These are phyloP conservation scores for Sporothrix brasiliensis DNA, from an alignment of 2,329 filamentous ascomycete genomes.

Conservation along the genomic window DNA sequence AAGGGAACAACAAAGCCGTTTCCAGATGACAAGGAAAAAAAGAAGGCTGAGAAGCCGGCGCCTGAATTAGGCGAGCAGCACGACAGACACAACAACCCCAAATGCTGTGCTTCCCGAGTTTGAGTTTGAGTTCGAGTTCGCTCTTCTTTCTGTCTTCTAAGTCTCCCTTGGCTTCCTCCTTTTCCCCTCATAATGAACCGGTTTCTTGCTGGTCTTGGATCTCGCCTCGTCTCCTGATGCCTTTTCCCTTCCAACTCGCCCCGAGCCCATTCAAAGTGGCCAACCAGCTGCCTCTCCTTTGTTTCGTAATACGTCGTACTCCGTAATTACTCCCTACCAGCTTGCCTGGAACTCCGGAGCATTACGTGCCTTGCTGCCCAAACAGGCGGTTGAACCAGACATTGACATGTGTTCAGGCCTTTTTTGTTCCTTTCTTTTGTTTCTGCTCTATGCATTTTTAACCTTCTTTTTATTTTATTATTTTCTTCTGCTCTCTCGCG, in stretches of 20 bases:
- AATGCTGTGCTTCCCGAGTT: background rate
- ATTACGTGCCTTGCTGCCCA: constrained; percentile 28
- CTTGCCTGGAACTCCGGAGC: background rate
- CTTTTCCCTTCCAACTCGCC: constrained; percentile 10
- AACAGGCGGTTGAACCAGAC: constrained; percentile 30
- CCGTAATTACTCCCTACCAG: background rate
- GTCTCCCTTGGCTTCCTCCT: background rate
- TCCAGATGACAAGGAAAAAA: constrained; percentile 9
- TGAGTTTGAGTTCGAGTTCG: constrained; percentile 2
- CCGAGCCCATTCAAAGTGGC: background rate
- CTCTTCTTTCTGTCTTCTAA: background rate
- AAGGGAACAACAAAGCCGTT: background rate
- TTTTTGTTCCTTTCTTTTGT: background rate
- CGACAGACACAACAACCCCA: constrained; percentile 12
- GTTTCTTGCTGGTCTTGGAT: constrained; percentile 10
- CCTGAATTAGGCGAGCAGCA: constrained; percentile 23
- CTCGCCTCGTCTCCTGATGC: constrained; percentile 17
- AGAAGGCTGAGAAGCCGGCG: constrained; percentile 26
- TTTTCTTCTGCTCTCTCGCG: background rate
- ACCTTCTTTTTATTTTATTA: background rate
- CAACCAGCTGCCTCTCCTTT: constrained; percentile 9
- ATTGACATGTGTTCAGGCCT: constrained; percentile 1
- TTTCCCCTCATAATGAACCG: background rate
- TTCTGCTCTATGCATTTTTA: too few species aligned
- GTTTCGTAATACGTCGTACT: background rate